Evolutionary conservation across 2,329 filamentous ascomycete species (phyloP), one percentile per base, ranked within the genome.

Genomic region (Neonectria coccinea): DNA sequence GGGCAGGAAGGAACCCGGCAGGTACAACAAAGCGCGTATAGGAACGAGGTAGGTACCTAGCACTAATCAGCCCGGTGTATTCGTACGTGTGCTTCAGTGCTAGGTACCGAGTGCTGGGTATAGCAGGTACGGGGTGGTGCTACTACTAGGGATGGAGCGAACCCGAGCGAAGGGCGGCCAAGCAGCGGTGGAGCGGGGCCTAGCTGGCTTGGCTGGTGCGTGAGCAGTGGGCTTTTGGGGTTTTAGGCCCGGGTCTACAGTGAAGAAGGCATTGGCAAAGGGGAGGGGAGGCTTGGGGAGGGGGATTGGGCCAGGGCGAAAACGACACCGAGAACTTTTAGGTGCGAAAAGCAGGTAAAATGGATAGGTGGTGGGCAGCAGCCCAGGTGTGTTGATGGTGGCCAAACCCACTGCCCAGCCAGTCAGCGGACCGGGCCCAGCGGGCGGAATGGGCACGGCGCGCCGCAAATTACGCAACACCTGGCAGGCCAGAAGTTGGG

Each of bases 151-250:
- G 36, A 39, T 52, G 67, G 64, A 29, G 52, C 31, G 31, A 36
- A 36, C 31, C 22, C 22, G 29, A 47, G 27, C 47, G 64, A 52
- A 54, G 59, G 67, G 62, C 68, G 67, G 67, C 67, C 48, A 53
- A 67, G 57, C 41, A 58, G 60, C 63, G 62, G 65, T 59, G 59
- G 59, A 56, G 22, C 44, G 65, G 54, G 50, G 59, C 52, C 20
- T 18, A 25, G 58, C 66, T 62, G 59, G 56, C 67, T 66, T 71
- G 69, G 67, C 61, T 52, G 57, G 59, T 48, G 66, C 59, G 63
- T 67, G 69, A 67, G 42, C 48, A 8, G 25, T 54, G 39, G 54
- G 25, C 41, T 39, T 48, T 52, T 55, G 25, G 45, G 25, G 18
- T 25, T 25, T 52, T 20, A 25, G 62, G 57, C 39, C 20, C 25